Percentiles rank a stretch among this genome's conserved stretches.
Evolutionary conservation across 1,284 basidiomycete genomes (phyloP).

Genomic region (Trichosporon faecale): DNA sequence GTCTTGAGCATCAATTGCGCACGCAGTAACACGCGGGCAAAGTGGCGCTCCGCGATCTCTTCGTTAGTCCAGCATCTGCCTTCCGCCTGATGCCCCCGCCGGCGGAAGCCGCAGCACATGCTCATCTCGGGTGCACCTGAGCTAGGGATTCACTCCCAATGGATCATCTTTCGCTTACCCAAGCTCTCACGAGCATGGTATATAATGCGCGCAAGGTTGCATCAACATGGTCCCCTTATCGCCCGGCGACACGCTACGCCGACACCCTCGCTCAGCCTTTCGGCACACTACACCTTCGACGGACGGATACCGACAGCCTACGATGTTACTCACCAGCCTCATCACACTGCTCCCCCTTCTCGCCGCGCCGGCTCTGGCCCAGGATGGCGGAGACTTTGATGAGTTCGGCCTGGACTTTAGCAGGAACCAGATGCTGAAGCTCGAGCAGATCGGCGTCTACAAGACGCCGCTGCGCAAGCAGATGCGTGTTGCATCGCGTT

Average conservation of each 20-base stretch:
- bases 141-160: neutral
- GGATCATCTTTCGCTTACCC: too few relatives aligned
- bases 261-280: neutral
- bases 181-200: neutral
- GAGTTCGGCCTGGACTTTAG: neutral
- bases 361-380: neutral
- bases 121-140: neutral
- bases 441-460: neutral
- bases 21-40: neutral
- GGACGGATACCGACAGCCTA: neutral
- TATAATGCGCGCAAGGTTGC: neutral
- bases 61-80: too few relatives aligned
- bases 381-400: neutral
- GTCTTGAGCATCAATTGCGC: neutral
- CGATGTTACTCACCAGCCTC: neutral
- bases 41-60: neutral
- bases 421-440: neutral
- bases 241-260: neutral
- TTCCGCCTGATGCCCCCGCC: too few relatives aligned
- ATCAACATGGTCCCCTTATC: neutral
- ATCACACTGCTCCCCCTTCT: neutral
- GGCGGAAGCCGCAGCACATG: neutral
- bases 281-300: neutral
- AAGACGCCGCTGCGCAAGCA: neutral
- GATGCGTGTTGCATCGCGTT: conserved; percentile 9